Conservation (phyloP, 176 grass and related monocot genomes). For the Triticum monococcum region DNA sequence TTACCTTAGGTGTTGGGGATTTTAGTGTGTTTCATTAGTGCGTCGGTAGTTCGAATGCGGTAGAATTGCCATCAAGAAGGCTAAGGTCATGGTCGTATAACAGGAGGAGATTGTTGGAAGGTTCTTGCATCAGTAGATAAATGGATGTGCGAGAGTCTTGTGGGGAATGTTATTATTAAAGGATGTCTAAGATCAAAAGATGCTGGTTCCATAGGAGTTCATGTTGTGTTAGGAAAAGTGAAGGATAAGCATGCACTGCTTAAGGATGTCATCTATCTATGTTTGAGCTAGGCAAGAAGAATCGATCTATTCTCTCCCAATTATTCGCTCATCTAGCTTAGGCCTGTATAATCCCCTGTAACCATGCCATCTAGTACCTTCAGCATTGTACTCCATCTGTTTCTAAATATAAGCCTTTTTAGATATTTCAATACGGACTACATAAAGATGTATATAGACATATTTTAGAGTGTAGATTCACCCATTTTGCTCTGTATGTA, state of each 20-base stretch:
- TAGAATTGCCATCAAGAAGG: background rate
- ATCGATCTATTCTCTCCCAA: background rate
- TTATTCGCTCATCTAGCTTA: conserved; percentile 4
- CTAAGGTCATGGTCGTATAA: background rate
- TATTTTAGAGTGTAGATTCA: no score
- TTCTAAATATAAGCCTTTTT: no score
- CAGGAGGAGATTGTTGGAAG: background rate
- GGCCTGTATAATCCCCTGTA: background rate
- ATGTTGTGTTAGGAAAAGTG: background rate
- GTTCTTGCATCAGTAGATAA: background rate
- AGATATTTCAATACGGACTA: no score
- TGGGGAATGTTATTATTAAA: background rate
- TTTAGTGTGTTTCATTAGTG: background rate
- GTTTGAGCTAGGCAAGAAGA: background rate
- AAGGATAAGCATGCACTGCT: background rate
- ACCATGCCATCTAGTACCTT: background rate
- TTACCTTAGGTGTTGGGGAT: background rate
- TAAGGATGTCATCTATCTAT: conserved; percentile 3
- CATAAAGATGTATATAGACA: no score
- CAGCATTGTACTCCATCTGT: no score
- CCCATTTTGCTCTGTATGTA: no score
- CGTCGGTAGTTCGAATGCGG: background rate
- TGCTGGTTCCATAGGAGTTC: background rate
- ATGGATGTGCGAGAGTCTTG: background rate
- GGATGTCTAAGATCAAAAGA: background rate